Evolutionary conservation across 75 land plant genomes (phyloP).

Genomic region (Cupressus sempervirens): DNA sequence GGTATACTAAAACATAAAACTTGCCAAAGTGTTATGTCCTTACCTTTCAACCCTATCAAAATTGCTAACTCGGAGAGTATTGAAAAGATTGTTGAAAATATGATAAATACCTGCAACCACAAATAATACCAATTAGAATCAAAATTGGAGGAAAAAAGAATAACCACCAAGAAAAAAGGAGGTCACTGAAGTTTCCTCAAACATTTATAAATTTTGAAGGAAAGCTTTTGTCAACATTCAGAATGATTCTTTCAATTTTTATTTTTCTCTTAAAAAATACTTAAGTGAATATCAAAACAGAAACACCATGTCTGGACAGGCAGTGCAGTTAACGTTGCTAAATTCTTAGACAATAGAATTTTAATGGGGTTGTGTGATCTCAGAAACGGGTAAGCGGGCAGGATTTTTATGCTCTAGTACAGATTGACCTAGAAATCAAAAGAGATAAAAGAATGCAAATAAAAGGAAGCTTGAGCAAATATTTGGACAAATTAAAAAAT

Average conservation of each 20-base stretch:
- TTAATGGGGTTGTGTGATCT: background rate
- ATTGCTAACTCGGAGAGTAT: slow-evolving; percentile 51
- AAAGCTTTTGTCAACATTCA: background rate
- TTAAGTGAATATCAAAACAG: background rate
- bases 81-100: slow-evolving; percentile 57
- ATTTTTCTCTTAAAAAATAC: background rate
- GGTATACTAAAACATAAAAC: background rate
- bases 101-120: slow-evolving; percentile 62
- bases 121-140: background rate
- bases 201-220: background rate
- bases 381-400: background rate
- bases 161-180: background rate
- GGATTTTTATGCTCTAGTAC: background rate
- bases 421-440: background rate
- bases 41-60: slow-evolving; percentile 64
- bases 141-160: background rate
- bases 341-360: background rate
- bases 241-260: background rate
- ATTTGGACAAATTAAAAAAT: background rate
- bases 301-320: background rate
- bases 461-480: background rate
- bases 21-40: background rate
- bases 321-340: background rate
- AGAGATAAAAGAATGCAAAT: background rate
- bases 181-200: background rate